These are phyloP conservation scores for Alternaria brassicae DNA, from an alignment of 2,329 filamentous ascomycete genomes.

Conservation along the genomic window DNA sequence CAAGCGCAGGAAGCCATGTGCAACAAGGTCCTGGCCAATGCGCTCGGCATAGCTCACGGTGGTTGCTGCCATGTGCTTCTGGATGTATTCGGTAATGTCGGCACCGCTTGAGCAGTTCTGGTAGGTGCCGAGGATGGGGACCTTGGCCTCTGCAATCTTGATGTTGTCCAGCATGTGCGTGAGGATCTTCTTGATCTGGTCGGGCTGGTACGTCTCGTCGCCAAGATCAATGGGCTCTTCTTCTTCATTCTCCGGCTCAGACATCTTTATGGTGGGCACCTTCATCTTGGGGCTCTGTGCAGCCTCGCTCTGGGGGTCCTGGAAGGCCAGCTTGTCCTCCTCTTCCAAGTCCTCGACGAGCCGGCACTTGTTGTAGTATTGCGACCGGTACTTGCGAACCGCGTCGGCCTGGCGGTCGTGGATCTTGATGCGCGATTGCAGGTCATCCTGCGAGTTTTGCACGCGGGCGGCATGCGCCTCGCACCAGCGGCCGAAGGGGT, in stretches of 20 bases:
- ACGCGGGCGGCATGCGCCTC: constrained; percentile 91
- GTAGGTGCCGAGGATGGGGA: constrained; percentile 93
- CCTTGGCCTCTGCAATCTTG: constrained; percentile 88
- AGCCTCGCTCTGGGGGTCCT: constrained; percentile 71
- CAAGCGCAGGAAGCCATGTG: constrained; percentile 84
- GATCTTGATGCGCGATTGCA: constrained; percentile 87
- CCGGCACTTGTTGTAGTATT: constrained; percentile 99
- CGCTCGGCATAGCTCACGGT: constrained; percentile 91
- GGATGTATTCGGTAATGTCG: constrained; percentile 95
- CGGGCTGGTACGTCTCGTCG: constrained; percentile 82
- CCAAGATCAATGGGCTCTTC: constrained; percentile 91
- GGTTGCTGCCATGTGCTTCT: constrained; percentile 82
- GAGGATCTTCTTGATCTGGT: constrained; percentile 90
- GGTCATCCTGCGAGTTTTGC: constrained; percentile 92
- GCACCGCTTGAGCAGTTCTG: constrained; percentile 89
- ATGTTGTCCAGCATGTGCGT: constrained; percentile 85
- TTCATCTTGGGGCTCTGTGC: constrained; percentile 61
- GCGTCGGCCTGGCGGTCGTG: constrained; percentile 90
- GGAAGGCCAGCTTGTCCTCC: constrained; percentile 97
- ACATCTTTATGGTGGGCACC: constrained; percentile 89
- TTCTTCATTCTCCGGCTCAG: constrained; percentile 68
- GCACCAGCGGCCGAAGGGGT: constrained; percentile 94
- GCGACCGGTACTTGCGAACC: constrained; percentile 91
- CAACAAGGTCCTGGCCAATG: constrained; percentile 91
- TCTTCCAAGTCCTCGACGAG: constrained; percentile 96